Evolutionary conservation across 1,284 basidiomycete genomes (phyloP).

Genomic region (Mycena citricolor): DNA sequence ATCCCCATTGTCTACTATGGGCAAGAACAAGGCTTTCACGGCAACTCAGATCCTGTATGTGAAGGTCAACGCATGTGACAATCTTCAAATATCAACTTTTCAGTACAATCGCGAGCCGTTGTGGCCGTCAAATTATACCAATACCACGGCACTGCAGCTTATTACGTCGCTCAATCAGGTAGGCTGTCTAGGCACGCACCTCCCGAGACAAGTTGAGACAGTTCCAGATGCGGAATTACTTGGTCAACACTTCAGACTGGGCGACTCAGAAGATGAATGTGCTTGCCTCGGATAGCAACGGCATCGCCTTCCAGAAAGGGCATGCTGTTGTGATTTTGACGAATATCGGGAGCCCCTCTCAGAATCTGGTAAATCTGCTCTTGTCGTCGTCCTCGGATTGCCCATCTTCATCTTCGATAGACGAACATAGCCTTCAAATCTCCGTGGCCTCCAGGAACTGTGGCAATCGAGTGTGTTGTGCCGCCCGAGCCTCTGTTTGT

Average conservation of each 20-base stretch:
- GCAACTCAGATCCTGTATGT: constrained; percentile 59
- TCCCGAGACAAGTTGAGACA: constrained; percentile 5
- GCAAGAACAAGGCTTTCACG: constrained; percentile 68
- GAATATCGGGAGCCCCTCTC: constrained; percentile 67
- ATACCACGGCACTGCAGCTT: constrained; percentile 59
- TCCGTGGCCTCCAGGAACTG: constrained; percentile 44
- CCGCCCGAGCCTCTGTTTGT: constrained; percentile 23
- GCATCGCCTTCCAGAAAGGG: constrained; percentile 74
- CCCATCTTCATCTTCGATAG: constrained; percentile 4
- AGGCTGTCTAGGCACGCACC: constrained; percentile 2
- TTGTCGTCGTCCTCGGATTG: neutral
- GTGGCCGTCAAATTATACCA: constrained; percentile 70
- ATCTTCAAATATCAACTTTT: constrained; percentile 24
- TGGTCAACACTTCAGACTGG: constrained; percentile 65
- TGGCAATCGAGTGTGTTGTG: constrained; percentile 53
- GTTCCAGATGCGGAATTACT: constrained; percentile 61
- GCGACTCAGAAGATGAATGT: constrained; percentile 55
- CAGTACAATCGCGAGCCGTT: constrained; percentile 76
- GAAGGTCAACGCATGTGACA: constrained; percentile 54
- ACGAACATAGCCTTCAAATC: constrained; percentile 55
- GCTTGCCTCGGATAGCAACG: constrained; percentile 53
- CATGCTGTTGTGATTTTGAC: constrained; percentile 69
- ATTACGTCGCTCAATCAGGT: constrained; percentile 67
- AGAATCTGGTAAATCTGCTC: constrained; percentile 39
- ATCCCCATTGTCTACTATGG: constrained; percentile 84